phyloP scores from a whole-genome alignment of 805 yeast genomes.

The Metschnikowia gelsemii region DNA sequence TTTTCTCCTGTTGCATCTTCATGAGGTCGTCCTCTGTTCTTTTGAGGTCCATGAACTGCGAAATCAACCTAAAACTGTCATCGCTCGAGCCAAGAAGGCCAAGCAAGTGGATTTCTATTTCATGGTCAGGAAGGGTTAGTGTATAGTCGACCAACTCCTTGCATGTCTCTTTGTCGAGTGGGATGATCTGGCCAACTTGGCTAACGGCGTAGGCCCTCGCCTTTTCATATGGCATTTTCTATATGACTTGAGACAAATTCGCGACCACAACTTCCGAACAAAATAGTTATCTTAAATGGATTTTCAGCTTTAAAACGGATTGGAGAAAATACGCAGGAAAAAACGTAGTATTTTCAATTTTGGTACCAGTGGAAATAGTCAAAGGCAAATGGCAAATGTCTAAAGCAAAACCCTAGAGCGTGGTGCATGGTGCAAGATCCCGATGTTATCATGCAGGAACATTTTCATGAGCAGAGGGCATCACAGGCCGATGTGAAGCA shows the following conservation, averaged over 20 bases:
- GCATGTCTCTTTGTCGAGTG: conserved; percentile 58
- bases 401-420: too few species aligned
- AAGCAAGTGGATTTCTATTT: conserved; percentile 51
- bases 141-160: conserved; percentile 57
- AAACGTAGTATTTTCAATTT: too few species aligned
- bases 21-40: conserved; percentile 26
- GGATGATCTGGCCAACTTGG: conserved; percentile 43
- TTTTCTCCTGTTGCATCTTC: conserved; percentile 10
- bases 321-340: background rate
- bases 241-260: background rate
- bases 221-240: conserved; percentile 21
- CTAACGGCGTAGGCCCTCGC: conserved; percentile 28
- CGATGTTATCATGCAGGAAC: too few species aligned
- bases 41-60: conserved; percentile 42
- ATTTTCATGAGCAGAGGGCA: background rate
- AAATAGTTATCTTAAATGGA: background rate
- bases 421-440: too few species aligned
- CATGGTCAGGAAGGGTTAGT: conserved; percentile 45
- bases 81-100: conserved; percentile 59
- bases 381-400: too few species aligned
- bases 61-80: conserved; percentile 48
- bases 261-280: background rate
- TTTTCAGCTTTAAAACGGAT: background rate
- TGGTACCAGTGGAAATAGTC: too few species aligned
- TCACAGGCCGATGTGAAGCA: background rate